Evolutionary conservation across 2,329 filamentous ascomycete genomes (phyloP).

Genomic region (Colletotrichum nymphaeae): DNA sequence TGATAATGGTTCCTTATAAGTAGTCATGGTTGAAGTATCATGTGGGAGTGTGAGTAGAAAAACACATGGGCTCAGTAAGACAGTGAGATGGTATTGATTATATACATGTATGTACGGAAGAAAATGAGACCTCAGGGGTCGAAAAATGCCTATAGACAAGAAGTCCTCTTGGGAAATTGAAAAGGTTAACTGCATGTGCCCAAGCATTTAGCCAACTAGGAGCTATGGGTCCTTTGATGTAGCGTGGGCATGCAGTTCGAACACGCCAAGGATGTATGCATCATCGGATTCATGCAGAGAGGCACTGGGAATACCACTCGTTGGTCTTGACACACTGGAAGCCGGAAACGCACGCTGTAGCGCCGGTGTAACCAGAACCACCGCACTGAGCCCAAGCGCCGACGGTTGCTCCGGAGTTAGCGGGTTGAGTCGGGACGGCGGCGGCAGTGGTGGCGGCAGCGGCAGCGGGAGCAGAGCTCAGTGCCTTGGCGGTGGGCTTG

Average conservation of each 20-base stretch:
- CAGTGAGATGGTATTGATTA: background rate
- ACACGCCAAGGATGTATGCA: background rate
- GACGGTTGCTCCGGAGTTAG: slow-evolving; percentile 17
- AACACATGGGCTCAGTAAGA: background rate
- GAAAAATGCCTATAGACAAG: slow-evolving; percentile 20
- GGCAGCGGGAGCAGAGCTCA: background rate
- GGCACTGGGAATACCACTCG: slow-evolving; percentile 45
- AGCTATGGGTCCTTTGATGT: background rate
- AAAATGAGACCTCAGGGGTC: slow-evolving; percentile 8
- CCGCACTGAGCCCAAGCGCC: slow-evolving; percentile 43
- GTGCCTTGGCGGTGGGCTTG: background rate
- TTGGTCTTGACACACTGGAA: slow-evolving; percentile 41
- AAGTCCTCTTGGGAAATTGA: background rate
- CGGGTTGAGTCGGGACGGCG: slow-evolving; percentile 4
- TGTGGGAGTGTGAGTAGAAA: too few relatives aligned
- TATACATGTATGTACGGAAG: slow-evolving; percentile 11
- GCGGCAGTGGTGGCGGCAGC: background rate
- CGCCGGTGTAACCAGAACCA: slow-evolving; percentile 40
- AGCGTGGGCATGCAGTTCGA: background rate
- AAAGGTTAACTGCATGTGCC: background rate
- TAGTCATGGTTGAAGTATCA: too few relatives aligned
- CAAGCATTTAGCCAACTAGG: background rate
- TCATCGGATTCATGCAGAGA: background rate
- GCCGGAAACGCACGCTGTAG: slow-evolving; percentile 40
- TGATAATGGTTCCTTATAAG: too few relatives aligned